Base-by-base conservation (phyloP, 2,329 filamentous ascomycete genomes). In the Alternaria solani region DNA sequence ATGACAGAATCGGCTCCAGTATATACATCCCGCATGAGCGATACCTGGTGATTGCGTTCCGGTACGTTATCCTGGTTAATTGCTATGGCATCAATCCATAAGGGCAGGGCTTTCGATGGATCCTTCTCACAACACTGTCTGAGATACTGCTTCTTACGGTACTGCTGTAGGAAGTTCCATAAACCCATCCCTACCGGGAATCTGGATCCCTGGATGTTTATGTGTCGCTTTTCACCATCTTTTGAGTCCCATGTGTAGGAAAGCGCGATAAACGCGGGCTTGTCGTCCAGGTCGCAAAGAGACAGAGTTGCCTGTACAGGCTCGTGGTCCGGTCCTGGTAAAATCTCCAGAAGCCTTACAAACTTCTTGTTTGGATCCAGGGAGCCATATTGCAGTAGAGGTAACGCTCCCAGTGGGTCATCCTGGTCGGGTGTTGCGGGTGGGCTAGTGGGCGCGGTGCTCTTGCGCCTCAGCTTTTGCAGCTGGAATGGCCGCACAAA, bases 241-340 rank as follows among this genome's bases (percentile, higher is more conserved):
- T 65, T 62, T 11, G 39, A 20, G 23, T 65, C 54, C 65, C 65
- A 67, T n/a, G 52, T 67, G 43, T 67, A 67, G 3, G 63, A 65
- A 11, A 67, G 36, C 6, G 65, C 65, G 20, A 65, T 59, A 12
- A 64, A 67, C 0, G 51, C 8, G 0, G 57, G 57, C 4, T 60
- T 62, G 16, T 65, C 42, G 16, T 65, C 63, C 38, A 67, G 18
- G 26, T 64, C 56, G 18, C 59, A 64, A 12, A 46, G 14, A 2
- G 25, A 34, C 4, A 64, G 5, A 9, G 20, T 46, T 16, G 49
- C 46, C 39, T 52, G 52, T 5, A 64, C 55, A 1, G 56, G 55
- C 23, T 60, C 56, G 4, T 55, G 44, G 4, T 60, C 54, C 16
- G 51, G 56, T 12, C 48, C 62, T 7, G 47, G 59, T 4, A 55